Evolutionary conservation across 495 filamentous ascomycete species (phyloP).

Genomic region (Annulohypoxylon bovei): DNA sequence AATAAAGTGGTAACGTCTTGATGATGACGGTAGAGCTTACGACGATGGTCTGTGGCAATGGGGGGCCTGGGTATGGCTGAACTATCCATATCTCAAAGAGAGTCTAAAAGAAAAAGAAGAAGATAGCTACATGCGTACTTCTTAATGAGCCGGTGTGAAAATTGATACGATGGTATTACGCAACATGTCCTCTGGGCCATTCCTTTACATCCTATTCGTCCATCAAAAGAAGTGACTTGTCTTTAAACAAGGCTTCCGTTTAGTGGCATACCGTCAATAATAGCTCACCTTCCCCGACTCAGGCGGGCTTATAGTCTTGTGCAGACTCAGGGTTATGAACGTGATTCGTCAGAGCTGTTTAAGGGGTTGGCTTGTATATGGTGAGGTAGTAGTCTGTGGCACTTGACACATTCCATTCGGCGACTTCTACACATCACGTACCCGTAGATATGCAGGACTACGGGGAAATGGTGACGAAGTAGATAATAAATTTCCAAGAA

Average conservation of each 20-base stretch:
- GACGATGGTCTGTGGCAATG: neutral
- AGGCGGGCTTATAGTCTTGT: neutral
- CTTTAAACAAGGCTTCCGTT: neutral
- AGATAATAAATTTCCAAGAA: neutral
- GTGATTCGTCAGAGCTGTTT: neutral
- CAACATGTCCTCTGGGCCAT: neutral
- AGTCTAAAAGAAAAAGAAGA: neutral
- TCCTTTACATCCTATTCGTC: neutral
- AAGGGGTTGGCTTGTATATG: neutral
- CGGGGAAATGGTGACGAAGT: neutral
- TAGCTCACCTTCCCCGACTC: slow-evolving; percentile 1
- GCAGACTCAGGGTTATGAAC: neutral
- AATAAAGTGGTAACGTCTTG: neutral
- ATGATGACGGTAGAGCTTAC: neutral
- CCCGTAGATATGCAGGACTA: neutral
- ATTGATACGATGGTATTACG: neutral
- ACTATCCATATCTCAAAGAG: neutral
- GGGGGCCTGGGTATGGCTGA: neutral
- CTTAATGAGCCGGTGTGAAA: neutral
- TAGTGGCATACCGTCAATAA: slow-evolving; percentile 2
- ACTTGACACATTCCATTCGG: neutral
- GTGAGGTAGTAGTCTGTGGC: slow-evolving; percentile 7
- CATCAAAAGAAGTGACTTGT: neutral
- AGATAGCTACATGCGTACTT: neutral
- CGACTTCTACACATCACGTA: neutral